Base-by-base conservation (phyloP, 2,329 filamentous ascomycete genomes). In the Fonsecaea monophora region DNA sequence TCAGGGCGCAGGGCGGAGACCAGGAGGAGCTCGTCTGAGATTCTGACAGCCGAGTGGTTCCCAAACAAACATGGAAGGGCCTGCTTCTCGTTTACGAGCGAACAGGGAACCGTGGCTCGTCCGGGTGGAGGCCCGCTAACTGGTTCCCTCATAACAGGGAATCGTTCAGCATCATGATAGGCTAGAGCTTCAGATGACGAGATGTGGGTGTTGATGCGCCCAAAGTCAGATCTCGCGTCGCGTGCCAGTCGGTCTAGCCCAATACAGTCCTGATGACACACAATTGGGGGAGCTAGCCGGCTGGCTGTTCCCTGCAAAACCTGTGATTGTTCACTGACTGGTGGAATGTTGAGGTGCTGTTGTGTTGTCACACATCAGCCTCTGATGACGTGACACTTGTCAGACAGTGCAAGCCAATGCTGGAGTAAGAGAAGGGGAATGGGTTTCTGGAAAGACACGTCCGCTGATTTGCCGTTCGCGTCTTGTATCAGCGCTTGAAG, bases 211-310 rank as follows among this genome's bases (percentile, higher is more conserved):
- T 59, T 60, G 60, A 68, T 57, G 64, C 68, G 61, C 61, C 40
- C 66, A 70, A 63, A 67, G 63, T 70, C 64, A 70, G 68, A 70
- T 70, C 63, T 68, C 68, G 68, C 66, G 66, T 70, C 66, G 66
- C 68, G 68, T 68, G 65, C 62, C 55, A 61, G 32, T 62, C 32
- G 32, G 40, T 50, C 67, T 66, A 64, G 67, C 63, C 63, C 57
- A 42, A 65, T 56, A 56, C 48, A 60, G 54, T 54, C 34, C 1
- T 42, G 59, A 62, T 62, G 59, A 54, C 53, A 62, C 48, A 60
- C 34, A 62, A 50, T 42, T 66, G 64, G 32, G 50, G 55, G 53
- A n/a, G 60, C 65, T 60, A 62, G 18, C 53, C 60, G 60, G 40
- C 55, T 37, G 53, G 37, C 35, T 34, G 32, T 37, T 58, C 40